phyloP scores from a whole-genome alignment of 2,329 filamentous ascomycete species.

The Arachnopeziza araneosa region DNA sequence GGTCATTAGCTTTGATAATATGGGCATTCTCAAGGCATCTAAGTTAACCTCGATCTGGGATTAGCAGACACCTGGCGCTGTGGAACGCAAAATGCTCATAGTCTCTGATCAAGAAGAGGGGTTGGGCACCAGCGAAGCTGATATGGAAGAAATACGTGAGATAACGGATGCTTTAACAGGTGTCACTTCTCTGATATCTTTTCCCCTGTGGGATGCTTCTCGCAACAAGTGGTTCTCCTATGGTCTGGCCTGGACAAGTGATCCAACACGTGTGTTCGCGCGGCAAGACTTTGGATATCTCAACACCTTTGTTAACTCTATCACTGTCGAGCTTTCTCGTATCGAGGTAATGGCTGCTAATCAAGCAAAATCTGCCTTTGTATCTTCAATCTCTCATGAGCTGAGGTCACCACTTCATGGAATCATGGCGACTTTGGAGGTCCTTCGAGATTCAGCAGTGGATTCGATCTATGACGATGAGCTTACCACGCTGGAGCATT shows the following conservation, averaged over 20 bases:
- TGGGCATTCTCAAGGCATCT: neutral
- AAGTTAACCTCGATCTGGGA: neutral
- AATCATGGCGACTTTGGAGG: slow-evolving; percentile 44
- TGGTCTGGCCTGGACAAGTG: slow-evolving; percentile 2
- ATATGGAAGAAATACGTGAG: neutral
- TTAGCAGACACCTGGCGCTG: neutral
- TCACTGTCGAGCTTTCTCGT: slow-evolving; percentile 45
- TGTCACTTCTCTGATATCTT: slow-evolving; percentile 2
- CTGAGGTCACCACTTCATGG: slow-evolving; percentile 54
- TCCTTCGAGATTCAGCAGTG: neutral
- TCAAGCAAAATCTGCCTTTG: slow-evolving; percentile 47
- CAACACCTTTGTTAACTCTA: slow-evolving; percentile 37
- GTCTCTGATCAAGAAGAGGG: neutral
- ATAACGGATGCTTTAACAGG: neutral
- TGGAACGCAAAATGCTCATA: neutral
- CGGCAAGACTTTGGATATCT: slow-evolving; percentile 24
- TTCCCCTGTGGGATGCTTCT: slow-evolving; percentile 4
- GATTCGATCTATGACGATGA: slow-evolving; percentile 13
- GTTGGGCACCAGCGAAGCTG: neutral
- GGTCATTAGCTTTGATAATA: neutral
- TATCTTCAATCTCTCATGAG: slow-evolving; percentile 44
- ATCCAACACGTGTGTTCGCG: slow-evolving; percentile 1
- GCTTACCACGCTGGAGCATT: slow-evolving; percentile 13
- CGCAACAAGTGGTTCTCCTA: slow-evolving; percentile 2
- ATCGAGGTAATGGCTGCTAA: slow-evolving; percentile 42